Evolutionary conservation across 2,329 filamentous ascomycete genomes (phyloP).

Genomic region (Plenodomus tracheiphilus): DNA sequence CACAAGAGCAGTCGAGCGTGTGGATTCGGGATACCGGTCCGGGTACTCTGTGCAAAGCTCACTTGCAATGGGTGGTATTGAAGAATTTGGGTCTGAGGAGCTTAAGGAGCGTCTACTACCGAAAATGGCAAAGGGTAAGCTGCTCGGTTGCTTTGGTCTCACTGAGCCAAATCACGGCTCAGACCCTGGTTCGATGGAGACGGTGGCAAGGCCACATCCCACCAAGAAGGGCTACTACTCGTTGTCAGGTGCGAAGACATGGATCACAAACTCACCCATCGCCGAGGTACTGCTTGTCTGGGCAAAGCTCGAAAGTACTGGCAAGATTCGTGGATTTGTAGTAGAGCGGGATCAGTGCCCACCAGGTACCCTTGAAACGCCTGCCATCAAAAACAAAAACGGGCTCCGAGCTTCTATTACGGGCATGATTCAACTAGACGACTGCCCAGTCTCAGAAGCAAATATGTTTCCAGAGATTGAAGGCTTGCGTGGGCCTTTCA

Average conservation of each 20-base stretch:
- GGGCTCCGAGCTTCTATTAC: slow-evolving; percentile 91
- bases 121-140: slow-evolving; percentile 77
- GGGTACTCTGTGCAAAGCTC: slow-evolving; percentile 94
- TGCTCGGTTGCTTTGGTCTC: slow-evolving; percentile 84
- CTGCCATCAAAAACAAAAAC: slow-evolving; percentile 91
- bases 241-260: slow-evolving; percentile 83
- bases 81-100: slow-evolving; percentile 84
- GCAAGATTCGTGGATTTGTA: slow-evolving; percentile 92
- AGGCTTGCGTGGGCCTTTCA: slow-evolving; percentile 85
- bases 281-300: slow-evolving; percentile 84
- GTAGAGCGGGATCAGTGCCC: slow-evolving; percentile 85
- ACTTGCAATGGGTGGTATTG: slow-evolving; percentile 89
- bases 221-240: slow-evolving; percentile 80
- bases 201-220: slow-evolving; percentile 79
- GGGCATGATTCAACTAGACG: slow-evolving; percentile 96
- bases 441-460: slow-evolving; percentile 81
- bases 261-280: slow-evolving; percentile 95
- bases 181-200: slow-evolving; percentile 91
- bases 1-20: slow-evolving; percentile 84
- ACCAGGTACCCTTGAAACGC: slow-evolving; percentile 86
- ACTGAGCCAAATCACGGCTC: slow-evolving; percentile 94
- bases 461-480: slow-evolving; percentile 95
- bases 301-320: slow-evolving; percentile 89
- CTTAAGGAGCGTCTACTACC: slow-evolving; percentile 85
- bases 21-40: slow-evolving; percentile 89